Base-by-base conservation (phyloP, 345 rosid genomes). In the Citrus hindsii region DNA sequence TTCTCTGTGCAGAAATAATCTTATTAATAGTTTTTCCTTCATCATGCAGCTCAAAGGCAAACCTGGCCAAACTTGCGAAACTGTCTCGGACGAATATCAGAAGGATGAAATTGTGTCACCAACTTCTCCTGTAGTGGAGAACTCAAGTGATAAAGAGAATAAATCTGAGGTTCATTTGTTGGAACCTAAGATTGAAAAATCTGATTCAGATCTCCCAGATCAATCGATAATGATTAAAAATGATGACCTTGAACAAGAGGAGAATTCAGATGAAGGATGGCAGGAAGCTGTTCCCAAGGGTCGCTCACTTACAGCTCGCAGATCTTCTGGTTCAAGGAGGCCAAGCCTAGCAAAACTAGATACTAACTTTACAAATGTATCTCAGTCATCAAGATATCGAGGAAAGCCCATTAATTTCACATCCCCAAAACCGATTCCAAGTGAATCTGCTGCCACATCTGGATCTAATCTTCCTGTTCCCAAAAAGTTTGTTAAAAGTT, bases 281-380 rank as follows among this genome's bases (percentile, higher is more conserved):
- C 98, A 96, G 87, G 98, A 96, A 92, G 98, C 99, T 81, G 94
- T 91, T 70, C 93, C 97, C 3, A 96, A 91, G 88, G 84, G 93
- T 28, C 98, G 98, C 58, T 85, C 91, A 77, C 96, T 88, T 65
- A 76, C 94, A 66, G 84, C 84, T 82, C 94, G 97, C 76, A 91
- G 90, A 82, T 82, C 86, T 76, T 85, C 90, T 75, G 81, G 86
- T 83, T 87, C 91, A 71, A 90, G 86, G 82, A 92, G 95, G 76
- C 97, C 96, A 58, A 92, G 91, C 82, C 85, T 96, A 32, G 97
- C 93, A 48, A 96, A 94, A 86, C 86, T 96, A 64, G 94, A 91
- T 78, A 96, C 99, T 19, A 94, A 90, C 89, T 96, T 93, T 74
- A 86, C 86, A 82, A 93, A 88, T 71, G 85, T 77, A 72, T 85